Evolutionary conservation across 2,329 filamentous ascomycete species (phyloP).

Genomic region (Nemania serpens): DNA sequence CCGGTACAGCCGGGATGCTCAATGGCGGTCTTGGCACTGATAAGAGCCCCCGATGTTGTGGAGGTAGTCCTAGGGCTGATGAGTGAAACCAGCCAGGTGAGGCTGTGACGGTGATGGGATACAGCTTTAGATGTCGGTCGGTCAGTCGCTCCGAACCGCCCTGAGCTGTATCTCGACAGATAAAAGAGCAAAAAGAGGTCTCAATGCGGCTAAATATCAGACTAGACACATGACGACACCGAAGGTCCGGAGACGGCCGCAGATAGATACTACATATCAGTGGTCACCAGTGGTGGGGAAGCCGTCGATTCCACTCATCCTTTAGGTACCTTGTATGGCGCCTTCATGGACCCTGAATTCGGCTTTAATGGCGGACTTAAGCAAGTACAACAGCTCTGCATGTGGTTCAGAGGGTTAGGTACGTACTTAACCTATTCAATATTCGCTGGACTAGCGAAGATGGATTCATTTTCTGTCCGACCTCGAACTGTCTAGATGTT

Average conservation of each 20-base stretch:
- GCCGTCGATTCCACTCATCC: neutral
- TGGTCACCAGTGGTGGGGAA: constrained; percentile 12
- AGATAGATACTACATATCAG: neutral
- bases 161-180: too few relatives aligned
- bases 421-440: too few relatives aligned
- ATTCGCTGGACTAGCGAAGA: too few relatives aligned
- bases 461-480: too few relatives aligned
- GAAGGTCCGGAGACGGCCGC: constrained; percentile 10
- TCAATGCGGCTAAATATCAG: constrained; percentile 18
- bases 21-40: constrained; percentile 17
- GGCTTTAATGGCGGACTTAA: constrained; percentile 32
- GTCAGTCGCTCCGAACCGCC: too few relatives aligned
- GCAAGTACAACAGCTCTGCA: too few relatives aligned
- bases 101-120: too few relatives aligned
- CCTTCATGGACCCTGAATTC: neutral
- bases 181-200: neutral
- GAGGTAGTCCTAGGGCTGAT: neutral
- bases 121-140: too few relatives aligned
- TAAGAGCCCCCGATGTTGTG: constrained; percentile 4
- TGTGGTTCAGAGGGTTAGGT: too few relatives aligned
- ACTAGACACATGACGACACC: constrained; percentile 32
- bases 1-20: constrained; percentile 18
- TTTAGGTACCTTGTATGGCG: too few relatives aligned
- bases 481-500: too few relatives aligned
- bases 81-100: too few relatives aligned